Percentiles rank a stretch among this genome's conserved stretches.
Conservation (phyloP, 345 rosid species). For the Lumnitzera littorea region DNA sequence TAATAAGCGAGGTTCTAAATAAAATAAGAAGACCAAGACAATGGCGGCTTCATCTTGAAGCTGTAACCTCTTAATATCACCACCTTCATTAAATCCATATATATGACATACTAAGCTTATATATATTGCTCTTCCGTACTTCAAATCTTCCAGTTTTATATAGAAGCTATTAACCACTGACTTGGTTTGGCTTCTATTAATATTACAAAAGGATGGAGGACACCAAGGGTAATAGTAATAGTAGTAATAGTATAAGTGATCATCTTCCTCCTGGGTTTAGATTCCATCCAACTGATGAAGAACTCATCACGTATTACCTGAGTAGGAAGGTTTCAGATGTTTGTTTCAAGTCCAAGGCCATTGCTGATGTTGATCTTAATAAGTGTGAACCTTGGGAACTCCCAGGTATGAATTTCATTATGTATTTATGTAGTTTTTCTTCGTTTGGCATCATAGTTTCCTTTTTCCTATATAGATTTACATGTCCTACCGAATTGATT, state of each 20-base stretch:
- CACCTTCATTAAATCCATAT: too few species aligned
- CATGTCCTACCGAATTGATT: too few species aligned
- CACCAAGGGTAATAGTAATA: too few species aligned
- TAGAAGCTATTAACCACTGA: too few species aligned
- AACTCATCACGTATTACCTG: constrained; percentile 81
- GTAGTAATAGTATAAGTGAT: constrained; percentile 22
- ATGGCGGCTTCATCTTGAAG: constrained; percentile 14
- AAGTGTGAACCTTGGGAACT: constrained; percentile 99
- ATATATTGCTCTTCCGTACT: too few species aligned
- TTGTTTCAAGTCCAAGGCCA: constrained; percentile 65
- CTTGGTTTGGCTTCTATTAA: too few species aligned
- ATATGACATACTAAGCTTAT: too few species aligned
- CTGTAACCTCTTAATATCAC: not conserved
- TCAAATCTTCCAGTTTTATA: too few species aligned
- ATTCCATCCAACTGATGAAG: constrained; percentile 97
- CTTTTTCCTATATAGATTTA: not conserved
- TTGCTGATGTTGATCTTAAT: constrained; percentile 93
- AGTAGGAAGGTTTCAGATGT: constrained; percentile 54
- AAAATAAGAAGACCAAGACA: not conserved
- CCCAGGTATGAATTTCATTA: constrained; percentile 44
- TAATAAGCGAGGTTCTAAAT: constrained; percentile 27
- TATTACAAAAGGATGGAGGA: too few species aligned
- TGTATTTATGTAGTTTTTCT: not conserved
- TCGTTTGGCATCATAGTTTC: not conserved
- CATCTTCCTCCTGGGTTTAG: constrained; percentile 95